These are phyloP conservation scores for Aspergillus ustus DNA, from an alignment of 2,329 filamentous ascomycete genomes.

Conservation along the genomic window DNA sequence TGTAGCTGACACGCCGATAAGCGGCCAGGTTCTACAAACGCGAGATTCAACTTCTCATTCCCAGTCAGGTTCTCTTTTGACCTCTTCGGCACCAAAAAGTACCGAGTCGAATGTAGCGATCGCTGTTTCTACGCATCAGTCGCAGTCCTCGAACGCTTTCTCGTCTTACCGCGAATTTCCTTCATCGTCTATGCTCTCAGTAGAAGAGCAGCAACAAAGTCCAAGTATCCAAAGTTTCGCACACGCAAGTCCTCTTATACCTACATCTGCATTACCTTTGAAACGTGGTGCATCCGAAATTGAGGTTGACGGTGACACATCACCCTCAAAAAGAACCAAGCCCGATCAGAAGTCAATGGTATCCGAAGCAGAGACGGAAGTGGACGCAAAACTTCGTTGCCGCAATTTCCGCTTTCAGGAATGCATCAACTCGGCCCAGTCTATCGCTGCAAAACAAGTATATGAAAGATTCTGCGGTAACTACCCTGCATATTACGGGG, in stretches of 20 bases:
- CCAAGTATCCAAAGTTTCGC: slow-evolving; percentile 2
- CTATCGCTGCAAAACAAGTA: slow-evolving; percentile 32
- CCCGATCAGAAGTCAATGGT: background rate
- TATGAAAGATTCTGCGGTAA: slow-evolving; percentile 44
- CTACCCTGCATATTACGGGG: slow-evolving; percentile 46
- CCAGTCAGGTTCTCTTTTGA: slow-evolving; percentile 24
- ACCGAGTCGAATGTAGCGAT: slow-evolving; percentile 21
- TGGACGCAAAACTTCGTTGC: slow-evolving; percentile 21
- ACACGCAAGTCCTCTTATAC: slow-evolving; percentile 10
- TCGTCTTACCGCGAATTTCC: slow-evolving; percentile 26
- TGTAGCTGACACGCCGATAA: slow-evolving; percentile 30
- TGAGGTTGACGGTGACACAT: slow-evolving; percentile 8
- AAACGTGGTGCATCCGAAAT: slow-evolving; percentile 23
- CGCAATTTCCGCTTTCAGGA: slow-evolving; percentile 23
- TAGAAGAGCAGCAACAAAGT: slow-evolving; percentile 6
- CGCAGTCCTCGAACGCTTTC: slow-evolving; percentile 25
- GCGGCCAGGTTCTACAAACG: slow-evolving; percentile 21
- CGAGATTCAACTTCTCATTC: slow-evolving; percentile 24
- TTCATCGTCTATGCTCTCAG: slow-evolving; percentile 18
- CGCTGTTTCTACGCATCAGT: slow-evolving; percentile 14
- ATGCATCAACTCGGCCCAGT: slow-evolving; percentile 25
- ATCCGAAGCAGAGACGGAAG: background rate
- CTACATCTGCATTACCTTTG: slow-evolving; percentile 12
- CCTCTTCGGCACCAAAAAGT: slow-evolving; percentile 30
- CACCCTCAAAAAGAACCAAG: slow-evolving; percentile 23